Evolutionary conservation across 805 yeast genomes (phyloP), one percentile per base, ranked within the genome.

Genomic region (Myxozyma lipomycoides): DNA sequence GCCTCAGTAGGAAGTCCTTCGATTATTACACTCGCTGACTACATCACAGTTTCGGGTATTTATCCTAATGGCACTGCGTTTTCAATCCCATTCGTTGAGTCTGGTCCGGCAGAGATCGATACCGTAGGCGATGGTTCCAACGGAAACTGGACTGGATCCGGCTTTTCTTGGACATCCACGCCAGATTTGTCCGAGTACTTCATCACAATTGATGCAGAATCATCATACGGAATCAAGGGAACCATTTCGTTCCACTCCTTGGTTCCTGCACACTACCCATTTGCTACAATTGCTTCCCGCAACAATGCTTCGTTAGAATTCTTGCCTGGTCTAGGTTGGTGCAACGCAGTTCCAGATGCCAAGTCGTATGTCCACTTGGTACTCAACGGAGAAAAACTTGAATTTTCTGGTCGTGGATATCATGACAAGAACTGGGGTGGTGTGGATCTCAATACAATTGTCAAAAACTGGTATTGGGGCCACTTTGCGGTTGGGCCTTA

Each of bases 351-450:
- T 15, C 49, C 49, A 3, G 49, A 46, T 18, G 49, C 49, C 18
- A 23, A 44, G 5, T 23, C 46, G 10, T 15, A 40, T 15, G 49
- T 46, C 4, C 38, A 46, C 37, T 26, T 46, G 45, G n/a, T 22
- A 7, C 22, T 46, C 39, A n/a, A 19, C 23, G 49, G 49, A 17
- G 45, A 40, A 22, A 22, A 34, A 18, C 24, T 41, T n/a, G n/a
- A 18, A n/a, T 46, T 46, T 37, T 19, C 48, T 7, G 49, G 49
- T 17, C 22, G 30, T 12, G 49, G 49, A 7, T 46, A 46, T 24
- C 49, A 46, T n/a, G 49, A 46, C 32, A 46, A 46, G 47, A 44
- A 44, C 42, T 44, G 47, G 47, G 47, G 47, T 22, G 10, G 15
- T 19, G n/a, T 35, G n/a, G 32, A 17, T n/a, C 3, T 44, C 10